These are phyloP conservation scores for Fusarium albidum DNA, from an alignment of 2,329 filamentous ascomycete species.

Conservation along the genomic window DNA sequence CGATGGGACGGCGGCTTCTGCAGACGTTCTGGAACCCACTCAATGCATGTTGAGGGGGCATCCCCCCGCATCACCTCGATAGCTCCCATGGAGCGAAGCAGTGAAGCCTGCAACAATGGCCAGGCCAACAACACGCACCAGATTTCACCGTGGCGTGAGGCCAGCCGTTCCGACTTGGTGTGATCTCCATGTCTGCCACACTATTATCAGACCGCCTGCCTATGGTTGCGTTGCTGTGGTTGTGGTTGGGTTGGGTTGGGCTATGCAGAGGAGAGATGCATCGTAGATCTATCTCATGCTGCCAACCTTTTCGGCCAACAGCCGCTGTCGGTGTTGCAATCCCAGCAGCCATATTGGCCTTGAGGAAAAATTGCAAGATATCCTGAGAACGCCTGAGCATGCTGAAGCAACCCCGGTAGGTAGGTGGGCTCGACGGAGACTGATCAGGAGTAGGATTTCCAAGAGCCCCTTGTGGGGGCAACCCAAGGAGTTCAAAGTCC, in stretches of 20 bases:
- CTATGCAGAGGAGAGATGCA: background rate
- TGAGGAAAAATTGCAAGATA: too few species aligned
- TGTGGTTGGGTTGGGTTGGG: too few species aligned
- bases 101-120: background rate
- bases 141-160: too few species aligned
- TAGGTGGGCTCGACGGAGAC: constrained; percentile 10
- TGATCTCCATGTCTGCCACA: too few species aligned
- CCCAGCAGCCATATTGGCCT: background rate
- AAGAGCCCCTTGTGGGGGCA: constrained; percentile 10
- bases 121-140: background rate
- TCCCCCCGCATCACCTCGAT: constrained; percentile 29
- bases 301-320: background rate
- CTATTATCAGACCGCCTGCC: too few species aligned
- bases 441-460: background rate
- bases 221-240: too few species aligned
- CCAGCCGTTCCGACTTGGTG: too few species aligned
- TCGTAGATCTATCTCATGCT: background rate
- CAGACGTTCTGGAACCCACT: constrained; percentile 37
- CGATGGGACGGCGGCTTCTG: constrained; percentile 29
- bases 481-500: constrained; percentile 22
- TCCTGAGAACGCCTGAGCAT: background rate
- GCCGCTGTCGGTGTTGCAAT: background rate
- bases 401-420: background rate
- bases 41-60: constrained; percentile 13
- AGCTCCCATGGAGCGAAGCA: constrained; percentile 15